Evolutionary conservation across 371 early-diverging fungal species (phyloP).

Genomic region (Rhizopus arrhizus): DNA sequence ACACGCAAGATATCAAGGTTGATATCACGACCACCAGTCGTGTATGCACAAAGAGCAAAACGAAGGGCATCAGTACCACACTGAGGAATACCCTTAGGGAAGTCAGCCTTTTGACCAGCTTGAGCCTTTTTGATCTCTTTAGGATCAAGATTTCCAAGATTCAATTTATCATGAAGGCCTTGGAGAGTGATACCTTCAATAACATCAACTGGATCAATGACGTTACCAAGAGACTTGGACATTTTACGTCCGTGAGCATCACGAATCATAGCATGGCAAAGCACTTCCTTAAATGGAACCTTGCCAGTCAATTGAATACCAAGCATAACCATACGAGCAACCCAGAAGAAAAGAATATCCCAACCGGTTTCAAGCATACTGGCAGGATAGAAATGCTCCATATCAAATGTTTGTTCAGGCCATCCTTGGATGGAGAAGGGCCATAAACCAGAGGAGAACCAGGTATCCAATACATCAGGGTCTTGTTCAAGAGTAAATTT

Average conservation of each 20-base stretch:
- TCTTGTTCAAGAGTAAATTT: constrained; percentile 76
- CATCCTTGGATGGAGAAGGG: constrained; percentile 98
- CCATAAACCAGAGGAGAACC: constrained; percentile 99
- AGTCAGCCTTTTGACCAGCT: constrained; percentile 89
- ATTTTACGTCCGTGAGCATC: constrained; percentile 99
- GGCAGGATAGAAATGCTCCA: constrained; percentile 91
- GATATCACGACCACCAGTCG: constrained; percentile 91
- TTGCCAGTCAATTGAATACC: constrained; percentile 93
- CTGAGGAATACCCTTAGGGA: constrained; percentile 97
- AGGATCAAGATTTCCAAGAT: constrained; percentile 90
- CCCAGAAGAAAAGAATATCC: constrained; percentile 99
- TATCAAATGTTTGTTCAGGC: constrained; percentile 89
- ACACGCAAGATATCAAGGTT: constrained; percentile 97
- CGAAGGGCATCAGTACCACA: constrained; percentile 99
- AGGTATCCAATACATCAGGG: constrained; percentile 99
- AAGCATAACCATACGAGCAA: constrained; percentile 99
- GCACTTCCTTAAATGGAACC: constrained; percentile 93
- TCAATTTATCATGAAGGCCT: constrained; percentile 78
- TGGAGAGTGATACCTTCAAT: constrained; percentile 92
- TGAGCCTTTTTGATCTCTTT: constrained; percentile 89
- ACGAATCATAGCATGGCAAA: constrained; percentile 99
- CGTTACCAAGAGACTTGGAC: constrained; percentile 99
- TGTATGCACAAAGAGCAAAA: constrained; percentile 95
- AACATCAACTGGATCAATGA: constrained; percentile 98
- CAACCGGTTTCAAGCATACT: constrained; percentile 97